Base-by-base conservation (phyloP, 805 yeast genomes). In the Brettanomyces bruxellensis region DNA sequence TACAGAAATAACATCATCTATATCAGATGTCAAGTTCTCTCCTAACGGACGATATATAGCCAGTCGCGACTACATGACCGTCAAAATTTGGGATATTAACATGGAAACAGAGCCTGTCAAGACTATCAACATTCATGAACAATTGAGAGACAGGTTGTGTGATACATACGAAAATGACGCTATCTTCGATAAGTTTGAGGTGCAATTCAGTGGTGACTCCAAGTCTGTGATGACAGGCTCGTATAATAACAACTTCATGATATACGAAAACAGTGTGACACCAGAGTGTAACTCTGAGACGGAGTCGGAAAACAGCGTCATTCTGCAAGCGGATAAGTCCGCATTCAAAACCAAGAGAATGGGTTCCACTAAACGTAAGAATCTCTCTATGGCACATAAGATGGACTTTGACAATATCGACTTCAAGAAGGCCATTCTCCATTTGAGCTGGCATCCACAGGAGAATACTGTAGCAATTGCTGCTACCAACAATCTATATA, bases 161-260 rank as follows among this genome's bases (percentile, higher is more conserved):
- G 97, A 95, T 65, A 89, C 98, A 40, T 93, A 95, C 71, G 99
- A 93, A 66, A 90, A 89, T 64, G 99, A 93, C 69, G 95, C 98
- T 41, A 93, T 93, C 48, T 93, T 93, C 69, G 99, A 93, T 72
- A 95, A 93, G 72, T 93, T 93, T 66, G 99, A 93, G 72, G 96
- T 90, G 51, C 93, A 83, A 56, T 89, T 93, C 61, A 78, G 89
- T 55, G 99, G 98, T 36, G 97, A 95, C 68, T 86, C 87, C 58
- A 79, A 81, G 61, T 80, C 89, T 49, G 81, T 93, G 49, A 87
- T 93, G 91, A 90, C 99, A 12, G 99, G 99, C 45, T 85, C 96
- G 38, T 93, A 93, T 72, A 88, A 90, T 68, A 93, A 91, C 70
- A 90, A 90, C 70, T 93, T 95, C 63, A 87, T 88, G 95, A 87